phyloP scores from a whole-genome alignment of 495 filamentous ascomycete genomes.

The Neurospora africana region DNA sequence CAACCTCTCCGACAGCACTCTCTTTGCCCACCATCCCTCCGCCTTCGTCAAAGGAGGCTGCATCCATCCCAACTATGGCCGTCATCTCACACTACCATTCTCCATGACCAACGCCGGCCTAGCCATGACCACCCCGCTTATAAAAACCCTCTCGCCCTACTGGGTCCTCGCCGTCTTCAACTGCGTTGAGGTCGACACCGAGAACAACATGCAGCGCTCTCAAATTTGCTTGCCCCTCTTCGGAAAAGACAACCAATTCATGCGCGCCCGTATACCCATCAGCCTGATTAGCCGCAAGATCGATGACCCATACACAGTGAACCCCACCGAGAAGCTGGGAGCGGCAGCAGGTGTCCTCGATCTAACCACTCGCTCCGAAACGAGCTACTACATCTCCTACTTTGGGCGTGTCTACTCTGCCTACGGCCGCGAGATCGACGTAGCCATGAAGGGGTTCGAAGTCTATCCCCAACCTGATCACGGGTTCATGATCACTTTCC shows the following conservation, averaged over 20 bases:
- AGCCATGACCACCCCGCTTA: constrained; percentile 14
- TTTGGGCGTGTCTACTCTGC: constrained; percentile 15
- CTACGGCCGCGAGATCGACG: constrained; percentile 17
- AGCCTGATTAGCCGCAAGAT: constrained; percentile 9
- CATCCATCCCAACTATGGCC: constrained; percentile 8
- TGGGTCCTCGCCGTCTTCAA: constrained; percentile 19
- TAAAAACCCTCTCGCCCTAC: constrained; percentile 18
- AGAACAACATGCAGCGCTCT: constrained; percentile 2
- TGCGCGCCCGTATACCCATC: constrained; percentile 15
- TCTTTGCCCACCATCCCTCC: constrained; percentile 14
- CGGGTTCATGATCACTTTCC: constrained; percentile 17
- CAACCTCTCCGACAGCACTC: constrained; percentile 5
- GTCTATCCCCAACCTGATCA: not conserved
- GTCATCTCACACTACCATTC: constrained; percentile 12
- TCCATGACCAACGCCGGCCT: constrained; percentile 20
- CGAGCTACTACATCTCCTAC: constrained; percentile 13
- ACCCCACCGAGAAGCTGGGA: not conserved
- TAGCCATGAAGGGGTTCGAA: constrained; percentile 14
- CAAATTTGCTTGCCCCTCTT: constrained; percentile 16
- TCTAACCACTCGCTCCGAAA: constrained; percentile 8
- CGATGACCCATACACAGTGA: not conserved
- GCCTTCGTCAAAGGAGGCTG: constrained; percentile 2
- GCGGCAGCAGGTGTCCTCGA: constrained; percentile 9
- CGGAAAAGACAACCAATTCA: constrained; percentile 16
- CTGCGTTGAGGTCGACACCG: constrained; percentile 13